These are phyloP conservation scores for Fusarium domesticum DNA, from an alignment of 2,329 filamentous ascomycete species.

Conservation along the genomic window DNA sequence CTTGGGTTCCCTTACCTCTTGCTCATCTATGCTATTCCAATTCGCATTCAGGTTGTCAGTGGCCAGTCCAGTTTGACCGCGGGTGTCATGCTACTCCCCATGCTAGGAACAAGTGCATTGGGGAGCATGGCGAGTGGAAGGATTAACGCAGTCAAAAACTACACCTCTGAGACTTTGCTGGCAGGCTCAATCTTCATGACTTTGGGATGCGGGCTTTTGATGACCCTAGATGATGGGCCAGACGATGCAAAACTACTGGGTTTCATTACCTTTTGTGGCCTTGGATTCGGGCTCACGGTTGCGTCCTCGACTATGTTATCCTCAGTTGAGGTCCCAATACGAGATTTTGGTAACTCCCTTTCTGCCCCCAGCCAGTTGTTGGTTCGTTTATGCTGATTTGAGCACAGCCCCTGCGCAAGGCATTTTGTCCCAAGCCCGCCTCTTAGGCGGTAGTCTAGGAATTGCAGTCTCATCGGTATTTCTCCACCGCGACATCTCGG, in stretches of 20 bases:
- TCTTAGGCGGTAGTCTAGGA: constrained; percentile 53
- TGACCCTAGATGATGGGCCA: constrained; percentile 31
- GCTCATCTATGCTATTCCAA: constrained; percentile 48
- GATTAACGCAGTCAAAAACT: constrained; percentile 42
- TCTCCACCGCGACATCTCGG: constrained; percentile 33
- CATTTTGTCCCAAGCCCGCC: constrained; percentile 49
- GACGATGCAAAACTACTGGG: constrained; percentile 48
- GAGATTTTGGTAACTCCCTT: constrained; percentile 42
- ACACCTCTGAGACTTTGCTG: constrained; percentile 43
- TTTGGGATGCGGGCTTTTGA: constrained; percentile 47
- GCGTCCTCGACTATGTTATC: constrained; percentile 48
- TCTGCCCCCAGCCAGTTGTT: not conserved
- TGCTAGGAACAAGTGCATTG: constrained; percentile 48
- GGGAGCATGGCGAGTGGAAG: constrained; percentile 44
- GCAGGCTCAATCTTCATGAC: constrained; percentile 42
- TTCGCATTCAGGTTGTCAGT: constrained; percentile 50
- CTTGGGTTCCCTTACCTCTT: constrained; percentile 51
- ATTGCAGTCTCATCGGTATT: constrained; percentile 52
- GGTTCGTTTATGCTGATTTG: constrained; percentile 11
- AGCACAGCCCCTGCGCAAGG: constrained; percentile 49
- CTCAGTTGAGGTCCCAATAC: constrained; percentile 39
- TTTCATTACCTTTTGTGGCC: constrained; percentile 49
- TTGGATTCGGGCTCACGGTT: constrained; percentile 51
- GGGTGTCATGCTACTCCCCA: constrained; percentile 52
- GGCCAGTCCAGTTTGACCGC: constrained; percentile 44